Evolutionary conservation across 2,329 filamentous ascomycete genomes (phyloP), one percentile per base, ranked within the genome.

Genomic region (Dactylonectria estremocensis): DNA sequence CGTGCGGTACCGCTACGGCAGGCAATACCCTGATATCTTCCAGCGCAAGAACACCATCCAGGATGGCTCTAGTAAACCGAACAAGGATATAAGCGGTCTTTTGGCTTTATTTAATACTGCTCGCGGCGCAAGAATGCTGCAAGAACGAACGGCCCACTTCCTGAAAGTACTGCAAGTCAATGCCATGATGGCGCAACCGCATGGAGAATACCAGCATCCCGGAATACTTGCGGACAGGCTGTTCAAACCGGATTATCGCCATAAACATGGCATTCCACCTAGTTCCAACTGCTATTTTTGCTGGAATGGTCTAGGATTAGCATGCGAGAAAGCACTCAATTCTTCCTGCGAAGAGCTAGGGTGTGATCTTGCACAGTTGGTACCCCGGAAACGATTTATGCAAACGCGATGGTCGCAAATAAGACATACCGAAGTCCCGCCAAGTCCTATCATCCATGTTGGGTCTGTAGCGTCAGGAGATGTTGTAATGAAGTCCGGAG

Each of bases 381-480:
- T 71, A 5, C n/a, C 14, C 0, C 18, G 69, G 37, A 1, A 48
- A 2, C 61, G 64, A 2, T 46, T 68, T 4, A 35, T 9, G 3
- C 8, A 35, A 35, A 35, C 8, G 33, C 3, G 33, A 35, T 4
- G 33, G n/a, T n/a, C n/a, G n/a, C n/a, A n/a, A n/a, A n/a, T n/a
- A n/a, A n/a, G n/a, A n/a, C n/a, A n/a, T n/a, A n/a, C 33, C 33
- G 8, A 9, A 2, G n/a, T 24, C 6, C 49, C 59, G 1, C 65
- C 40, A 18, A 31, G 20, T 2, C 69, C 67, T 0, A n/a, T 11
- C 0, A 66, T 84, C 0, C 78, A 83, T 28, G 70, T 84, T 14
- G 83, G 83, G 0, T 68, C 66, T 0, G 68, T 85, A 1, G 82
- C 76, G 1, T 83, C 81, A 0, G 82, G 76, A 10, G 77, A 84